Percentiles rank a stretch among this genome's conserved stretches.
Conservation (phyloP, 73 alveolate species). For the Tetrahymena elliotti region DNA sequence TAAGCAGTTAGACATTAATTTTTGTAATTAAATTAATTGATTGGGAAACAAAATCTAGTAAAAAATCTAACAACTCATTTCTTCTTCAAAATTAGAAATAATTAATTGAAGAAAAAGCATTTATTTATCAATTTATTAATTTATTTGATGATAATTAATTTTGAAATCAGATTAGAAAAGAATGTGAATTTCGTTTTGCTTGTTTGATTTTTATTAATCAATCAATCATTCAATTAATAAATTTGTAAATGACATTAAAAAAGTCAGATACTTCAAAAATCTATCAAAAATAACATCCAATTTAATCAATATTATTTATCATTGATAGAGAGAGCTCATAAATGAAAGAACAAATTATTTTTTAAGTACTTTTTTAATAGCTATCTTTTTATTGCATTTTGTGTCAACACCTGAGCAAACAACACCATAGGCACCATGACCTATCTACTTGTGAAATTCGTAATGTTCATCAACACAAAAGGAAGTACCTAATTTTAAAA, state of each 20-base stretch:
- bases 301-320: not conserved
- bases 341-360: not conserved
- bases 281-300: not conserved
- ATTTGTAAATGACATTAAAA: not conserved
- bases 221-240: too few relatives aligned
- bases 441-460: constrained; percentile 67
- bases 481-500: constrained; percentile 31
- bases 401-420: constrained; percentile 79
- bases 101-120: not conserved
- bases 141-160: too few relatives aligned
- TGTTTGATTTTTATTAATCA: too few relatives aligned
- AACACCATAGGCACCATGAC: constrained; percentile 90
- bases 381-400: constrained; percentile 69
- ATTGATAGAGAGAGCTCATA: not conserved
- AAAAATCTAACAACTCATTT: not conserved
- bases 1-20: not conserved
- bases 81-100: not conserved
- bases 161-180: not conserved
- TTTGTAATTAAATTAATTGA: not conserved
- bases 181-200: not conserved
- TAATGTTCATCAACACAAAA: constrained; percentile 62
- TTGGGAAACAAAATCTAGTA: not conserved
- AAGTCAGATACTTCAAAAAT: not conserved
- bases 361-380: constrained; percentile 72
- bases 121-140: not conserved